phyloP scores from a whole-genome alignment of 257 asterid species.

The Petunia secreta region DNA sequence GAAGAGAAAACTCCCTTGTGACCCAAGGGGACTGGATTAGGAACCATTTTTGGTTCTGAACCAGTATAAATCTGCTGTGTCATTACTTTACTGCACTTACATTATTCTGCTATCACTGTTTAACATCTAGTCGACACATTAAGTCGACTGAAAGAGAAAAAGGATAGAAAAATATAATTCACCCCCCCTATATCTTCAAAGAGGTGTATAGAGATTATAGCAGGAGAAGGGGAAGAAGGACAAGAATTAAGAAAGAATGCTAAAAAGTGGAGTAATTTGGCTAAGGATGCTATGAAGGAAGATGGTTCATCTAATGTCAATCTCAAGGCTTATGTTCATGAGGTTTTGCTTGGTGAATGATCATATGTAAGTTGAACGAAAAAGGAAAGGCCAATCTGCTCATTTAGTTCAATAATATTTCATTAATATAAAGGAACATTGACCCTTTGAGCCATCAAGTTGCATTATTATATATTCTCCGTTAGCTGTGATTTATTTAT shows the following conservation, averaged over 20 bases:
- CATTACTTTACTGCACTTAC: no score
- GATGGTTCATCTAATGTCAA: constrained; percentile 34
- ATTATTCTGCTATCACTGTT: no score
- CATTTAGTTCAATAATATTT: no score
- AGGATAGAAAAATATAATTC: no score
- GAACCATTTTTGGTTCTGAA: no score
- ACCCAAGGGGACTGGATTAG: no score
- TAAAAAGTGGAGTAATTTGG: constrained; percentile 33
- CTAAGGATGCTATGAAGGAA: constrained; percentile 33
- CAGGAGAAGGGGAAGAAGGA: constrained; percentile 19
- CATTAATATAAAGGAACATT: background rate
- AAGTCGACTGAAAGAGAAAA: no score
- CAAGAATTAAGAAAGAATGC: constrained; percentile 28
- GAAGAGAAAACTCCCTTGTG: no score
- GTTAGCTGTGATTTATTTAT: background rate
- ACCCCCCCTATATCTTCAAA: no score
- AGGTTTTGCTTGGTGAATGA: constrained; percentile 27
- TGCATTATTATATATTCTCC: background rate
- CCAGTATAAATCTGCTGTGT: no score
- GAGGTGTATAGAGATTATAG: constrained; percentile 35
- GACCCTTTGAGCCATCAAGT: background rate
- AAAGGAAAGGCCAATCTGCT: background rate
- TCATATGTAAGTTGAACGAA: background rate
- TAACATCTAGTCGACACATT: no score
- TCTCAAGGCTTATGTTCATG: constrained; percentile 26